Conservation (phyloP, 2,329 filamentous ascomycete genomes). For the Fonsecaea nubica region DNA sequence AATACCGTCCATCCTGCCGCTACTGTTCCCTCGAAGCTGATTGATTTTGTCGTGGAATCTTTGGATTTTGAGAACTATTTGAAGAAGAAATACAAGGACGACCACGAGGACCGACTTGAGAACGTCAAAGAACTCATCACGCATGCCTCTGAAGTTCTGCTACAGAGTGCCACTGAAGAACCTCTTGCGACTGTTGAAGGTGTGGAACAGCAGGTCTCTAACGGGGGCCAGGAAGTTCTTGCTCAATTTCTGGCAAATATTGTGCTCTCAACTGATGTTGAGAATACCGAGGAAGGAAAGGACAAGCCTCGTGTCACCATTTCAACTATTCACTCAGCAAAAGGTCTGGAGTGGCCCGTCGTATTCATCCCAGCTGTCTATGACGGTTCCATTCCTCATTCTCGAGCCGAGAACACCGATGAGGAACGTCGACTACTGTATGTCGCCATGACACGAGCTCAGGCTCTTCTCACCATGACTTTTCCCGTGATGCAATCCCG, state of each 20-base stretch:
- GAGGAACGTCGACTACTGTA: constrained; percentile 91
- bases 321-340: constrained; percentile 94
- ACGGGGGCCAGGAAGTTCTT: constrained; percentile 66
- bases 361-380: constrained; percentile 93
- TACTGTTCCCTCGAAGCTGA: constrained; percentile 53
- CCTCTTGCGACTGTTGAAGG: constrained; percentile 72
- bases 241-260: constrained; percentile 88
- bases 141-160: constrained; percentile 74
- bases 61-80: constrained; percentile 78
- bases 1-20: constrained; percentile 40
- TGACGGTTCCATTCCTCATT: constrained; percentile 88
- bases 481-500: constrained; percentile 73
- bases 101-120: constrained; percentile 79
- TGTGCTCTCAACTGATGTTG: constrained; percentile 79
- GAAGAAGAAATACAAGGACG: constrained; percentile 71
- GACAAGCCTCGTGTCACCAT: constrained; percentile 73
- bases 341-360: constrained; percentile 94
- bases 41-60: constrained; percentile 66
- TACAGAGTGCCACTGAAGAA: constrained; percentile 57
- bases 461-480: constrained; percentile 84
- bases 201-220: constrained; percentile 64
- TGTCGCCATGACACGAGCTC: constrained; percentile 94
- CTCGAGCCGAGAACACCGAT: constrained; percentile 79
- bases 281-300: constrained; percentile 64
- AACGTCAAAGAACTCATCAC: constrained; percentile 88